These are phyloP conservation scores for Fomitopsis palustris DNA, from an alignment of 1,284 basidiomycete species.

Conservation along the genomic window DNA sequence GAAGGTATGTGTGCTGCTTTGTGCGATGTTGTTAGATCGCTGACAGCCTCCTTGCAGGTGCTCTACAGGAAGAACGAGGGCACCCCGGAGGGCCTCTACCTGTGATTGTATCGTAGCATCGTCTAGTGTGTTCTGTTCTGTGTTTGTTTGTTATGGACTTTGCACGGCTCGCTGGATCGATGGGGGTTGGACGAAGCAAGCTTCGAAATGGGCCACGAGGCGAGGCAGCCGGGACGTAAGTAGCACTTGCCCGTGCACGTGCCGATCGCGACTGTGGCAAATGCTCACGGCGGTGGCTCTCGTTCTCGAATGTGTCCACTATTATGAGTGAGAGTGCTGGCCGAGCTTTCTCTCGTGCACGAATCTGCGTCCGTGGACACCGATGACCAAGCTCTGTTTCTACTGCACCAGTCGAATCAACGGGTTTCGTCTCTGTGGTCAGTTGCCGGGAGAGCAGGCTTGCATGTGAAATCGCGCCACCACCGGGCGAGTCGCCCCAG, in stretches of 20 bases:
- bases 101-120: constrained; percentile 39
- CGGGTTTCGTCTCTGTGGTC: background rate
- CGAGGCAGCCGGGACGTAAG: background rate
- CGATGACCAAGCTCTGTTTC: no score
- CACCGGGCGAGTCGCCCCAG: background rate
- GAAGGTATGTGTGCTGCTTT: constrained; percentile 54
- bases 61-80: constrained; percentile 94
- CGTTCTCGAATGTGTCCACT: no score
- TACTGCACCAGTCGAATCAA: background rate
- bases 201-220: background rate
- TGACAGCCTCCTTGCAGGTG: constrained; percentile 44
- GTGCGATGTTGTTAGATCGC: background rate
- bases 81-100: constrained; percentile 80
- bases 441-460: background rate
- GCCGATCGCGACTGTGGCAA: background rate
- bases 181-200: background rate
- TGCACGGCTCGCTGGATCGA: background rate
- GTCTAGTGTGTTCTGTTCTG: background rate
- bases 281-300: background rate
- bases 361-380: no score
- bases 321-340: background rate
- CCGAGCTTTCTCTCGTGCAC: no score
- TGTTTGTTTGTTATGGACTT: background rate
- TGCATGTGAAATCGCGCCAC: constrained; percentile 2
- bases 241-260: background rate